Percentiles rank a stretch among this genome's conserved stretches.
Evolutionary conservation across 2,329 filamentous ascomycete genomes (phyloP).

Genomic region (Magnaporthiopsis incrustans): DNA sequence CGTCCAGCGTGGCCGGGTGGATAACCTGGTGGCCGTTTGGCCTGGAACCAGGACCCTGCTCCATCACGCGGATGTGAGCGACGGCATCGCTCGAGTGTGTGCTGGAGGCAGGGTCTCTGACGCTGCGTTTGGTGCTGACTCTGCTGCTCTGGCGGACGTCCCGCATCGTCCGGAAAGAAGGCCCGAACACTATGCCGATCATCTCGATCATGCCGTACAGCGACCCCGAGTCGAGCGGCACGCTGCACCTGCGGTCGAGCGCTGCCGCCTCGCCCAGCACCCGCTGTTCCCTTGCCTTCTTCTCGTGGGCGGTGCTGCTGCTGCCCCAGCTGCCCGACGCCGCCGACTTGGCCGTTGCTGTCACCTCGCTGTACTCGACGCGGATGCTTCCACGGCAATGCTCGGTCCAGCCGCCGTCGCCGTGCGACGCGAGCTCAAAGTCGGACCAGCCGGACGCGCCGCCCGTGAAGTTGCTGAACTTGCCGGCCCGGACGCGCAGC

Average conservation of each 20-base stretch:
- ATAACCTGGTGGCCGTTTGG: constrained; percentile 18
- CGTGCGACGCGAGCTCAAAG: constrained; percentile 11
- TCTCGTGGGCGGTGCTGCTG: not conserved
- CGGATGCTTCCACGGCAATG: constrained; percentile 11
- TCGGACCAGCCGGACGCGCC: constrained; percentile 10
- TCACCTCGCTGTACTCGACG: constrained; percentile 6
- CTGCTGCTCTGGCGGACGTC: not conserved
- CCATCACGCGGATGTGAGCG: not conserved
- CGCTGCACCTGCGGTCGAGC: not conserved
- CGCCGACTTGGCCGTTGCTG: not conserved
- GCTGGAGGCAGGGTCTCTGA: not conserved
- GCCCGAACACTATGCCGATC: constrained; percentile 4
- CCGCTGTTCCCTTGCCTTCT: not conserved
- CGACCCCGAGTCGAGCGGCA: not conserved
- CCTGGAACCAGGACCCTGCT: not conserved
- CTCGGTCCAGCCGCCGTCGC: constrained; percentile 11
- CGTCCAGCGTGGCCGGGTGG: constrained; percentile 27
- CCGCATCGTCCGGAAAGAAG: not conserved
- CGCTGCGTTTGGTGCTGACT: not conserved
- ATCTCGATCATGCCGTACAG: constrained; percentile 3
- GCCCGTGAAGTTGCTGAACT: not conserved
- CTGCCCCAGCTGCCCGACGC: not conserved
- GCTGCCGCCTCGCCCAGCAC: not conserved
- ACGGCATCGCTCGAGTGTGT: not conserved
- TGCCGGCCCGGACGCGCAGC: constrained; percentile 10